Base-by-base conservation (phyloP, 2,329 filamentous ascomycete species). In the Graphium sp. region DNA sequence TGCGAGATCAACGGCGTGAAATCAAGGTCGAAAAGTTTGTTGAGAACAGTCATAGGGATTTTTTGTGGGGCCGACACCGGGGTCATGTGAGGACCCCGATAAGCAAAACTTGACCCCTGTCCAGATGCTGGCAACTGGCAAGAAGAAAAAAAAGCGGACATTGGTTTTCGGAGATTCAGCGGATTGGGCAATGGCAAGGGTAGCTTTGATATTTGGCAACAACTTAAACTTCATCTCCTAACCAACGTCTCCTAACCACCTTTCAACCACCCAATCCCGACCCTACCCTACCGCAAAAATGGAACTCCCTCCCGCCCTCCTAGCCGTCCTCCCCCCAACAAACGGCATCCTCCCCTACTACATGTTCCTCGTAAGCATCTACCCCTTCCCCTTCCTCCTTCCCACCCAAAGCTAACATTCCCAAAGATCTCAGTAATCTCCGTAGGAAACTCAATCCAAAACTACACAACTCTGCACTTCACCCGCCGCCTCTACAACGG, bases 401-500 rank as follows among this genome's bases (percentile, higher is more conserved):
- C 16, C 34, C 31, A 28, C 25, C 19, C 33, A 32, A 31, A 8
- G 6, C 19, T 15, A 25, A 28, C 21, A 12, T 6, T 7, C 16
- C 38, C 5, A 12, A 17, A 94, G 87, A 67, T 92, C 46, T 83
- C 83, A 32, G 46, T 84, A 32, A 67, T 91, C 32, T 83, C 87
- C 18, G 62, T 89, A 34, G 76, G 71, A 43, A 98, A 98, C 61
- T 78, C 74, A 20, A 48, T 91, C 26, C 85, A 94, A 60, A 73
- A 80, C 46, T 91, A 92, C 55, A 44, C 59, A 20, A 91, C 83
- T 12, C 64, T 85, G 4, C 63, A 74, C 49, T 91, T 81, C 56
- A 84, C 84, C 6, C 72, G 75, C n/a, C 77, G 82, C 49, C 70
- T 95, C 45, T 98, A 95, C 61, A 71, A 76, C 40, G 73, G 73